These are phyloP conservation scores for Solanum ossicruentum DNA, from an alignment of 257 asterid species.

Conservation along the genomic window DNA sequence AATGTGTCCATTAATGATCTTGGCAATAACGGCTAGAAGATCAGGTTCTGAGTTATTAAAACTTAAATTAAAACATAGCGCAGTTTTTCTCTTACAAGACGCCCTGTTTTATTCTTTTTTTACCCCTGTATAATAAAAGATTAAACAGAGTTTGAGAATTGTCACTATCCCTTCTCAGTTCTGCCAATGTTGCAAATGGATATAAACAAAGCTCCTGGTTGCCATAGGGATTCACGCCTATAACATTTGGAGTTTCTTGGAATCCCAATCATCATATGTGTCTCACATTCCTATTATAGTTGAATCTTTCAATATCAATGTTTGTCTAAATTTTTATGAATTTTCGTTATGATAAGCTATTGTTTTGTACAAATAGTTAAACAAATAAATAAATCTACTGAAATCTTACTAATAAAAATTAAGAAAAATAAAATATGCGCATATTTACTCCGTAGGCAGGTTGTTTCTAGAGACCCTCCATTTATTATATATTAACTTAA, in stretches of 20 bases:
- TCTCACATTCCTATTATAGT: background rate
- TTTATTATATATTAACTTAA: no score
- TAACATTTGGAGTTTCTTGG: background rate
- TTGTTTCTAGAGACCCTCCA: no score
- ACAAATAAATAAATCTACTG: background rate
- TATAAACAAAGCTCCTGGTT: background rate
- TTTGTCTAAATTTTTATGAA: background rate
- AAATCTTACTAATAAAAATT: rapidly evolving
- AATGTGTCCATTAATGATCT: background rate
- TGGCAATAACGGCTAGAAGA: background rate
- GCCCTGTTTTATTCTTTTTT: background rate
- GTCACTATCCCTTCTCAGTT: background rate
- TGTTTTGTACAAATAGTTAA: background rate
- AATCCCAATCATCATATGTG: background rate
- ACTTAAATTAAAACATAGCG: background rate
- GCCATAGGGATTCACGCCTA: background rate
- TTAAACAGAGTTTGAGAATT: background rate
- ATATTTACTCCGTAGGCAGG: background rate
- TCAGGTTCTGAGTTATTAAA: background rate
- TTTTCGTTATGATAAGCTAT: background rate
- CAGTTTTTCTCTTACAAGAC: background rate
- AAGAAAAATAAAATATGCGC: rapidly evolving
- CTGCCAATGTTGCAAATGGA: background rate
- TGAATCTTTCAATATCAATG: background rate
- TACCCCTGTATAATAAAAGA: background rate